Conservation (phyloP, 179 eudicot genomes). For the Heliamphora pulchella region DNA sequence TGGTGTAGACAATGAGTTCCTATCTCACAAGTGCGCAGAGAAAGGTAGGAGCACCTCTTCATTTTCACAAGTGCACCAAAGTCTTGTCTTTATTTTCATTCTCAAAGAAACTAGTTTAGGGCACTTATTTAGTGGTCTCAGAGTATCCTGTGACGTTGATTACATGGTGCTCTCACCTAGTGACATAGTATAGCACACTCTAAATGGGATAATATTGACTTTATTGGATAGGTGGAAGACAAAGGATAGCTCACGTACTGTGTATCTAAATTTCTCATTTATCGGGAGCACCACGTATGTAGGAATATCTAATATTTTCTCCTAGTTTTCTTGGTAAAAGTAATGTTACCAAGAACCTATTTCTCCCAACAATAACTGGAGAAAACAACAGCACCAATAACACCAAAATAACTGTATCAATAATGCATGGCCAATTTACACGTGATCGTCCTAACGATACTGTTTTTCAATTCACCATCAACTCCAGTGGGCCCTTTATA, state of each 20-base stretch:
- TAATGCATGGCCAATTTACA: not conserved
- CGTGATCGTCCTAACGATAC: not conserved
- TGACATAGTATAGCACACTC: too few relatives aligned
- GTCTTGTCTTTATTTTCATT: not conserved
- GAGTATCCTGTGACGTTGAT: too few relatives aligned
- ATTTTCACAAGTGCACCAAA: not conserved
- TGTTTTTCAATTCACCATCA: slow-evolving; percentile 1
- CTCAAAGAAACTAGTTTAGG: not conserved
- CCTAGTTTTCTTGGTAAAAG: not conserved
- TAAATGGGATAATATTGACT: too few relatives aligned
- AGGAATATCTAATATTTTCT: too few relatives aligned
- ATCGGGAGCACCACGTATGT: too few relatives aligned
- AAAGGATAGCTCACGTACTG: too few relatives aligned
- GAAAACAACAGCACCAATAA: not conserved
- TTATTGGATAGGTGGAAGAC: too few relatives aligned
- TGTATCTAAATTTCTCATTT: too few relatives aligned
- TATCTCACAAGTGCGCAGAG: not conserved
- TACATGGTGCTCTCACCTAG: too few relatives aligned
- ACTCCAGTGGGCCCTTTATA: not conserved
- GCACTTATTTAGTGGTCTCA: too few relatives aligned
- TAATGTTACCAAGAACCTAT: not conserved
- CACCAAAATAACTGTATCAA: not conserved
- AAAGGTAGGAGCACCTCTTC: not conserved
- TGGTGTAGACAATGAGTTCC: not conserved
- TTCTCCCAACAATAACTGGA: not conserved